Base-by-base conservation (phyloP, 2,329 filamentous ascomycete genomes). In the Penicillium brevicompactum region DNA sequence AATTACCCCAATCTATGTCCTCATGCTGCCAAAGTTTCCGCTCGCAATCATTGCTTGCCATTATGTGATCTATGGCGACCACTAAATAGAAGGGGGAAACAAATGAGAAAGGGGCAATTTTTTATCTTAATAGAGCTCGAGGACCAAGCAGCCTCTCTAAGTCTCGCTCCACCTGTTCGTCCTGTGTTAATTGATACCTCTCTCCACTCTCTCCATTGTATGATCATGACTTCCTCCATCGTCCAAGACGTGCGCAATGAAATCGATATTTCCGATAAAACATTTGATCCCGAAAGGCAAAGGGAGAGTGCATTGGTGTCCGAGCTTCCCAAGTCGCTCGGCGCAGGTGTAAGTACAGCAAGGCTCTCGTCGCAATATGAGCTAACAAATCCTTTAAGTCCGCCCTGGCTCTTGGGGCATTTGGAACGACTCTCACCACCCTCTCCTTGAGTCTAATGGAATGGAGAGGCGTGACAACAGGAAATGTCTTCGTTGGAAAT, bases 381-480 rank as follows among this genome's bases (percentile, higher is more conserved):
- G 5, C 34, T 37, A n/a, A 37, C n/a, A 16, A n/a, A n/a, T n/a
- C n/a, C 2, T 37, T 7, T 4, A 7, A 78, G 76, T 80, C 79
- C 10, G 78, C 79, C 0, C 66, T 83, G 1, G 78, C 78, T 0
- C 78, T 83, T 32, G 81, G 80, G 1, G 81, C 78, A 3, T 84
- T 84, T 58, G 76, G 79, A 0, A 84, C 80, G 1, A 84, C 82
- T 0, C 62, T 84, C n/a, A 83, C 80, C 0, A 83, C 81, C 0
- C 68, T 84, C 1, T 82, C 80, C 0, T 68, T 83, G 0, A 76
- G 76, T n/a, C 65, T 84, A 46, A 84, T 84, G 80, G 81, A 81
- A 63, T 84, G 76, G 71, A 74, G 82, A 37, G 80, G 79, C 8
- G 75, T 84, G 0, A 77, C 75, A 0, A 78, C 73, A 1, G 76